These are phyloP conservation scores for Aspergillus puulaauensis DNA, from an alignment of 2,329 filamentous ascomycete species.

Conservation along the genomic window DNA sequence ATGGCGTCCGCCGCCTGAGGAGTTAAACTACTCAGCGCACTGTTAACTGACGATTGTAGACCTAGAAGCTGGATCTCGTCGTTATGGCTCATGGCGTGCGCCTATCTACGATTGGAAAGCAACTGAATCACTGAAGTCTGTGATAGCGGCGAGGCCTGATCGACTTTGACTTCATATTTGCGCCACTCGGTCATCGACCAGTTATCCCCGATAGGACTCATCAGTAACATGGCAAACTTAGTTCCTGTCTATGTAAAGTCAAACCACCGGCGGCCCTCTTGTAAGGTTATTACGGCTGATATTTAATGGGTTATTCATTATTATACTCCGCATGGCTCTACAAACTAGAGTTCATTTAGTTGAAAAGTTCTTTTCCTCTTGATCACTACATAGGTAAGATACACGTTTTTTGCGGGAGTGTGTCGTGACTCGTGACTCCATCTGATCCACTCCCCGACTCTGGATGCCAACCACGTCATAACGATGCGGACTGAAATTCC, in stretches of 20 bases:
- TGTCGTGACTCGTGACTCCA: too few relatives aligned
- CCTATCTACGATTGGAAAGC: background rate
- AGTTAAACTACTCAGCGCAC: background rate
- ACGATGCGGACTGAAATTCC: background rate
- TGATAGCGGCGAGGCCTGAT: background rate
- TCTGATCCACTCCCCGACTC: background rate
- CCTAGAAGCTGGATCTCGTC: background rate
- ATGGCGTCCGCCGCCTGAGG: background rate
- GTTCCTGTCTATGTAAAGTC: too few relatives aligned
- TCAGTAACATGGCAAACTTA: too few relatives aligned
- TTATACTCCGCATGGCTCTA: too few relatives aligned
- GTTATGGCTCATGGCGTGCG: background rate
- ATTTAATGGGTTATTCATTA: too few relatives aligned
- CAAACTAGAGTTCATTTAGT: background rate
- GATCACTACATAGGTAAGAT: background rate
- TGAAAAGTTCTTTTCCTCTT: background rate
- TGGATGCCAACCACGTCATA: background rate
- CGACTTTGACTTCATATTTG: constrained; percentile 15
- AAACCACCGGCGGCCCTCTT: too few relatives aligned
- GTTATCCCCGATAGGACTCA: background rate
- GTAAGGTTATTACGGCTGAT: too few relatives aligned
- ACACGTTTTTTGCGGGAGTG: background rate
- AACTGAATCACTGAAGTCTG: background rate
- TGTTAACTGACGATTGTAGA: background rate
- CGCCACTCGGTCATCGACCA: constrained; percentile 5